Evolutionary conservation across 768 basidiomycete species (phyloP).

Genomic region (Agaricus subrufescens): DNA sequence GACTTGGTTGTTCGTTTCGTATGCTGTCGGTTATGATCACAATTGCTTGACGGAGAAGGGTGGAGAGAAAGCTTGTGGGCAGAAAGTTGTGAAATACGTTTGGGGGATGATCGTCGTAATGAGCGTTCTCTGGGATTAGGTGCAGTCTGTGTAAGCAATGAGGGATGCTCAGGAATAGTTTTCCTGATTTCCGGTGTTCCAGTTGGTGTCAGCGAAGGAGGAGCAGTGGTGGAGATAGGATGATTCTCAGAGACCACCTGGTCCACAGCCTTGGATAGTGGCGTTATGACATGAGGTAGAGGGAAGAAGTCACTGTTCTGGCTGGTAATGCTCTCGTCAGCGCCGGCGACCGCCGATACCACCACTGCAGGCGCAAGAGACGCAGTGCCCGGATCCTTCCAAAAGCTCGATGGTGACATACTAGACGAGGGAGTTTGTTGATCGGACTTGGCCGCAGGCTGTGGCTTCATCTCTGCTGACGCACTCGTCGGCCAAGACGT

Average conservation of each 20-base stretch:
- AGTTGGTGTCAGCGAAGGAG: slow-evolving; percentile 31
- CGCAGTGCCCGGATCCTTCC: slow-evolving; percentile 50
- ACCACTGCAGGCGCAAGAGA: slow-evolving; percentile 50
- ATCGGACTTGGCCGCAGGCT: slow-evolving; percentile 21
- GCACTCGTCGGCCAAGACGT: slow-evolving; percentile 33
- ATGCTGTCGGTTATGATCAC: slow-evolving; percentile 8
- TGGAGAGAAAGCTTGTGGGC: slow-evolving; percentile 33
- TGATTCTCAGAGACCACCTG: slow-evolving; percentile 31
- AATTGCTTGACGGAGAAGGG: slow-evolving; percentile 23
- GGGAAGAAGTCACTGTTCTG: slow-evolving; percentile 8
- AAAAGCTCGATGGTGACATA: slow-evolving; percentile 31
- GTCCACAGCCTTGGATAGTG: background rate
- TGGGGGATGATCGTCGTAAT: slow-evolving; percentile 28
- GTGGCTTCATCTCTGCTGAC: slow-evolving; percentile 24
- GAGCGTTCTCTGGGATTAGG: slow-evolving; percentile 29
- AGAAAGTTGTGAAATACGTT: slow-evolving; percentile 35
- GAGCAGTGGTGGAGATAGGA: slow-evolving; percentile 35
- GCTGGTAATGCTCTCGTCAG: slow-evolving; percentile 38
- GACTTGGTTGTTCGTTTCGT: slow-evolving; percentile 10
- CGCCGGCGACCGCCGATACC: slow-evolving; percentile 43
- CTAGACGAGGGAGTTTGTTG: slow-evolving; percentile 23
- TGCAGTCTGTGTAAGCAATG: slow-evolving; percentile 63
- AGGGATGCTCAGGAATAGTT: slow-evolving; percentile 30
- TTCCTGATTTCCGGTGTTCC: slow-evolving; percentile 22
- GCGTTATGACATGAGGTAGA: slow-evolving; percentile 1